Base-by-base conservation (phyloP, 2,329 filamentous ascomycete genomes). In the Pezicula radicicola region DNA sequence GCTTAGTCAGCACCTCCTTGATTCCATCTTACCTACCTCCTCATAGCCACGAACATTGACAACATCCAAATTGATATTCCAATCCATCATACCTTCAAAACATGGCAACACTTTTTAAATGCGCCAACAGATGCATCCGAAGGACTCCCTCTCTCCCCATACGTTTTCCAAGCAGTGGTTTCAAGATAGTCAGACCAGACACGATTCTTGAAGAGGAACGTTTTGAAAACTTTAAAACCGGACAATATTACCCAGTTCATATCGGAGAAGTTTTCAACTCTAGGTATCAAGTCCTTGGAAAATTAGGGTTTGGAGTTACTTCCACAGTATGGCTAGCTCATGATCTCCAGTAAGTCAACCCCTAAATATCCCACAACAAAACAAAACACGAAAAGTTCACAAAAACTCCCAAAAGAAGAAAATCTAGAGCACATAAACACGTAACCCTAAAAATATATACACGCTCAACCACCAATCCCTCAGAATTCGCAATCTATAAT, bases 401-500 rank as follows among this genome's bases (percentile, higher is more conserved):
- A n/a, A n/a, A n/a, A n/a, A n/a, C n/a, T n/a, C n/a, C n/a, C n/a
- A n/a, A n/a, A n/a, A n/a, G n/a, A n/a, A n/a, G n/a, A n/a, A n/a
- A n/a, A n/a, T n/a, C n/a, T n/a, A 45, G 51, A 50, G 19, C 36
- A 13, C 46, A 27, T 42, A 3, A 33, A 35, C 36, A 58, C 15
- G 54, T 53, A 8, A 25, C 54, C 15, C 21, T 60, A 0, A 57
- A 57, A 21, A 19, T 54, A 3, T 60, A 53, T 21, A 57, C 35
- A 15, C 41, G 45, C 6, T 45, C 51, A 6, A 51, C 45, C 15
- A 36, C 41, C 19, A 39, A 47, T 16, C 30, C 16, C n/a, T 50
- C 52, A 39, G 74, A 77, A 58, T 56, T 76, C 3, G 54, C 64
- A 1, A 73, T 75, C 13, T 78, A 77, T 46, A 66, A 68, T 55